phyloP scores from a whole-genome alignment of 139 green algal species.

The Edaphochlamys debaryana region DNA sequence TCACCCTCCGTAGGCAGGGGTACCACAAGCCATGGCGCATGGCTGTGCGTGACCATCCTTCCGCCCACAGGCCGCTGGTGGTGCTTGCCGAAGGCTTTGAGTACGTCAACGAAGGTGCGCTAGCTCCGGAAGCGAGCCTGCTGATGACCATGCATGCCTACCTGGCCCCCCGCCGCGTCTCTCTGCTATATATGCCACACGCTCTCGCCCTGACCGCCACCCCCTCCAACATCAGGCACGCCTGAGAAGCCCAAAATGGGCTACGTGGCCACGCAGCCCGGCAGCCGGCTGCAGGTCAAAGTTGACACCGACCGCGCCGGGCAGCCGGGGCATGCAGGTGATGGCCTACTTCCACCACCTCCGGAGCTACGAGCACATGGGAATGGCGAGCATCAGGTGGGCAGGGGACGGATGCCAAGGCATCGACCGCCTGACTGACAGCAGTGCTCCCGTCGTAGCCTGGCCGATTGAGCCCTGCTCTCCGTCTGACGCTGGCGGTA shows the following conservation, averaged over 20 bases:
- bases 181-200: too few species aligned
- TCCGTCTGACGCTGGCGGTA: too few species aligned
- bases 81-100: slow-evolving; percentile 24
- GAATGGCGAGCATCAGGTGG: slow-evolving; percentile 17
- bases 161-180: too few species aligned
- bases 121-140: too few species aligned
- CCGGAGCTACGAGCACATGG: slow-evolving; percentile 35
- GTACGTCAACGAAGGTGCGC: slow-evolving; percentile 23
- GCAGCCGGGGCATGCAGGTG: background rate
- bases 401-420: too few species aligned
- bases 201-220: too few species aligned
- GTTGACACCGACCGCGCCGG: slow-evolving; percentile 16
- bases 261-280: background rate
- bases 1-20: too few species aligned
- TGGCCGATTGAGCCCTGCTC: background rate
- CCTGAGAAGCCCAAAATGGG: slow-evolving; percentile 31
- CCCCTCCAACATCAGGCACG: too few species aligned
- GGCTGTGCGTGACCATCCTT: background rate
- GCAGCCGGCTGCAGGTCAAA: background rate
- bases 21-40: too few species aligned
- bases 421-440: too few species aligned
- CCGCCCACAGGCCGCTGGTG: background rate
- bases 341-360: slow-evolving; percentile 27
- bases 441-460: too few species aligned
- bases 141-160: too few species aligned